Evolutionary conservation across 371 early-diverging fungal genomes (phyloP), one percentile per base, ranked within the genome.

Genomic region (Lichtheimia ramosa): DNA sequence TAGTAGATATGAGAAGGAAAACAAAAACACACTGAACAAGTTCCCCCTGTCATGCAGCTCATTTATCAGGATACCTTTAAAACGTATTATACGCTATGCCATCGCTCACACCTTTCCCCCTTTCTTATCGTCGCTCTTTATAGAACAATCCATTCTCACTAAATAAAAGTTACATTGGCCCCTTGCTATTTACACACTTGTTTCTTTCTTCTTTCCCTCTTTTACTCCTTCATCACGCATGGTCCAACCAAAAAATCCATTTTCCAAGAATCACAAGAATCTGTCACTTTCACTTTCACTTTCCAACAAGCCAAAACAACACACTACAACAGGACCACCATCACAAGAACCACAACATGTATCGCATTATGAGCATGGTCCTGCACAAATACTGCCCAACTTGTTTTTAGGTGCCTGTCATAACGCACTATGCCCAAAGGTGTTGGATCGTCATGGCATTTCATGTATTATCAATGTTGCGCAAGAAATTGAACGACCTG

Each of bases 391-490:
- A 28, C 71, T 92, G 58, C 87, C 88, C 39, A 77, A 81, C 46
- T 74, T 91, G 16, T 90, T 80, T 63, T 73, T 92, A 56, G 91
- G 92, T n/a, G 85, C 84, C 12, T 81, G 75, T 43, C 73, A 74
- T 51, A 89, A 83, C 57, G 89, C 87, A 4, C 58, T 62, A 21
- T 69, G 73, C 60, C 59, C 53, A 6, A 58, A 53, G 34, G 62
- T 76, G 50, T 66, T 92, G 5, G 48, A 58, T 7, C 48, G 51
- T 5, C 68, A 71, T 49, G 79, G 75, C 0, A 83, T 91, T 58
- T 66, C 73, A 2, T 72, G 73, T 41, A 81, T 92, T 23, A 61
- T 92, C 51, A 92, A 92, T 63, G 92, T 92, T 2, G 92, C 92
- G 0, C 69, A 80, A 39, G 92, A 92, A 62, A 78, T 90, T 13